Base-by-base conservation (phyloP, 164 flowering plant species). In the Berberis thunbergii region DNA sequence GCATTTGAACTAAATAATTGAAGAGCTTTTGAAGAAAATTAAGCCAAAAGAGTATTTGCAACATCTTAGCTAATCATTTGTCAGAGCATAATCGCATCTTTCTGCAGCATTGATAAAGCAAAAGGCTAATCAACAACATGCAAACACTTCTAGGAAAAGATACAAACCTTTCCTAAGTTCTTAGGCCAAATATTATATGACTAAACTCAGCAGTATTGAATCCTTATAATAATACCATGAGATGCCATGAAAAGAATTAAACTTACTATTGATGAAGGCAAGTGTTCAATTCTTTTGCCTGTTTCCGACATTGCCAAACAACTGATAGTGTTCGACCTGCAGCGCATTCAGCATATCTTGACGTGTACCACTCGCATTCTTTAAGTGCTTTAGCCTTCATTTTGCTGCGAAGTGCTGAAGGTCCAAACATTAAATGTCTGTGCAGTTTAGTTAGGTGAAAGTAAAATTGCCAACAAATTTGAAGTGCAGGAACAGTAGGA, bases 331-430 rank as follows among this genome's bases (percentile, higher is more conserved):
- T 90, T 73, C 84, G 86, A 63, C 97, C 98, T 6, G 67, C 6
- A 44, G 92, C 88, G 67, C 98, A 93, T 70, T 88, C 82, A 39
- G 94, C 97, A 76, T 86, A 93, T 70, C 78, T 88, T 49, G 84
- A 70, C 43, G 87, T 72, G 66, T 75, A 86, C 1, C 62, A 56
- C 11, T 81, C 86, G 57, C 98, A 93, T 77, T 87, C 85, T 60
- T 88, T 86, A 55, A 90, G 79, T 5, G 98, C 98, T 79, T 87
- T 90, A 70, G 77, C 77, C 81, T 93, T 90, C 98, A 93, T 90
- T 75, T 90, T 93, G 80, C 97, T 93, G 58, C 92, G 86, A 61
- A 93, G 71, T 74, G 97, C 98, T 90, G 88, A n/a, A 73, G 72
- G 41, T 1, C 49, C 57, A 12, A 61, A 41, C 45, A 43, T 66